Conservation (phyloP, 257 asterid species). For the Capsicum chinense region DNA sequence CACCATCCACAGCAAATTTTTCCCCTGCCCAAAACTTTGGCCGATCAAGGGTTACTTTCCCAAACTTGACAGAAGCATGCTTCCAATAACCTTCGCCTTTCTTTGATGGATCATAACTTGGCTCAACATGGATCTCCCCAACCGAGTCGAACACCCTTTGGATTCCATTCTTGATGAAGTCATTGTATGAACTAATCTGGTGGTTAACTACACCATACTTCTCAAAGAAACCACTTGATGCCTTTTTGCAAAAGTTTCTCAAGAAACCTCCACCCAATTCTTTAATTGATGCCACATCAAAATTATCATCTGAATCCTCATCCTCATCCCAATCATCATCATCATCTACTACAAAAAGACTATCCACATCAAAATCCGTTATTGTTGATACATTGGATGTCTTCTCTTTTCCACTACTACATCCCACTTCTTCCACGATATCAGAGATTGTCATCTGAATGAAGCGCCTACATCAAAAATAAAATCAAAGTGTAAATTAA, state of each 20-base stretch:
- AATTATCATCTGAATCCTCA: constrained; percentile 53
- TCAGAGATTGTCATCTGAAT: constrained; percentile 26
- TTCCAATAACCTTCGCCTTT: constrained; percentile 82
- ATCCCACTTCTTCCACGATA: constrained; percentile 34
- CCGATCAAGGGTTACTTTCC: constrained; percentile 68
- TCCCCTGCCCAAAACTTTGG: constrained; percentile 74
- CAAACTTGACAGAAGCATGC: constrained; percentile 75
- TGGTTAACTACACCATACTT: constrained; percentile 82
- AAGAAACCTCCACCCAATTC: constrained; percentile 53
- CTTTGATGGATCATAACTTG: constrained; percentile 82
- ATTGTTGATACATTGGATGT: constrained; percentile 26
- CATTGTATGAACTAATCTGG: constrained; percentile 80
- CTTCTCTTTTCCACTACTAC: constrained; percentile 34
- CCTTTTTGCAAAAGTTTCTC: constrained; percentile 63
- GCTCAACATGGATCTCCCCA: constrained; percentile 76
- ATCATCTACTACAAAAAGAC: background rate
- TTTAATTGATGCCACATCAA: constrained; percentile 44
- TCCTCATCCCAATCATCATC: constrained; percentile 59
- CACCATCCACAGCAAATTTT: constrained; percentile 57
- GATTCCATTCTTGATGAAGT: constrained; percentile 66
- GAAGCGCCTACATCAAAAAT: constrained; percentile 18
- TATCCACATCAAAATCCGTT: constrained; percentile 36
- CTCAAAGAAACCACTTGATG: constrained; percentile 70
- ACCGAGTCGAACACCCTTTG: constrained; percentile 74
- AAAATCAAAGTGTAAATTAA: background rate